These are phyloP conservation scores for barley (Hordeum vulgare) DNA, from an alignment of 176 grass and related monocot species.

Conservation along the genomic window DNA sequence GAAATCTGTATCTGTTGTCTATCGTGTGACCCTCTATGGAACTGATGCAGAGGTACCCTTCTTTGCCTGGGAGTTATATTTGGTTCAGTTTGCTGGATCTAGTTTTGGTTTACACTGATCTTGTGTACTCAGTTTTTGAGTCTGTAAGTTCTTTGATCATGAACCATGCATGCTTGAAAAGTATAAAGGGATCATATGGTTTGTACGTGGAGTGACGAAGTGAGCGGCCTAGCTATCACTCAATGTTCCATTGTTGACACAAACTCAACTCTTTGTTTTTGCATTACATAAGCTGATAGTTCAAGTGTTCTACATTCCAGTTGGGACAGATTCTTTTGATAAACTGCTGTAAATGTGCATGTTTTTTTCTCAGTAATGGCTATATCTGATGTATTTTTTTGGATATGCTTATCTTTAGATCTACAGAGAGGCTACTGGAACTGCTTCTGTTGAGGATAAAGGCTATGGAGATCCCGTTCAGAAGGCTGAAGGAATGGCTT, in stretches of 20 bases:
- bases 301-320: background rate
- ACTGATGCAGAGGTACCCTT: constrained; percentile 84
- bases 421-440: constrained; percentile 87
- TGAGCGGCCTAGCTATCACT: background rate
- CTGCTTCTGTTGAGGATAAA: constrained; percentile 54
- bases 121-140: background rate
- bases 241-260: background rate
- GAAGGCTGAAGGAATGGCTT: constrained; percentile 99
- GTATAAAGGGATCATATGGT: background rate
- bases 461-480: constrained; percentile 77
- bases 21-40: constrained; percentile 85
- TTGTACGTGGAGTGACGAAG: background rate
- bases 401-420: constrained; percentile 35
- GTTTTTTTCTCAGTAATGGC: background rate
- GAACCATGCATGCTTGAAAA: background rate
- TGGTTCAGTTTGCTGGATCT: background rate
- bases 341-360: background rate
- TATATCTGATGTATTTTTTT: background rate
- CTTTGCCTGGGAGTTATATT: background rate
- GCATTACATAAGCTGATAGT: background rate
- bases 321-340: background rate
- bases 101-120: background rate
- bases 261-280: background rate
- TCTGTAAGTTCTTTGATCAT: background rate
- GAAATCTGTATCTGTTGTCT: constrained; percentile 84